Percentiles rank a stretch among this genome's conserved stretches.
These are phyloP conservation scores for Globisporangium radiosum DNA, from an alignment of 352 stramenopile species.

Conservation along the genomic window DNA sequence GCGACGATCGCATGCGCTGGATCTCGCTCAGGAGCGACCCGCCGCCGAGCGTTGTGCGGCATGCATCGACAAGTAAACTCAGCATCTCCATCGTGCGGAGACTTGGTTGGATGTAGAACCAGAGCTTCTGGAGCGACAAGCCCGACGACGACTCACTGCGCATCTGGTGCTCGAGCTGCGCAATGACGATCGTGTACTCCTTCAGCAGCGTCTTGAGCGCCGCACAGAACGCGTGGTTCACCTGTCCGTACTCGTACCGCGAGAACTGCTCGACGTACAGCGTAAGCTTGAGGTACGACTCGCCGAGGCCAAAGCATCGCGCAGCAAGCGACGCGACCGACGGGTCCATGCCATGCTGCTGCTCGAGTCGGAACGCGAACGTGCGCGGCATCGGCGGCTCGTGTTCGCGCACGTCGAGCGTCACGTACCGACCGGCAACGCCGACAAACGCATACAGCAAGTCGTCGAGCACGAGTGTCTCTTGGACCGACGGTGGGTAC, in stretches of 20 bases:
- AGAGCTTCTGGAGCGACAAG: slow-evolving; percentile 89
- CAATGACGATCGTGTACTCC: slow-evolving; percentile 92
- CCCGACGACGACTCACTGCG: not conserved
- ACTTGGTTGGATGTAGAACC: slow-evolving; percentile 89
- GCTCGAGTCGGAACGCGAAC: slow-evolving; percentile 59
- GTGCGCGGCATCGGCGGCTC: slow-evolving; percentile 8
- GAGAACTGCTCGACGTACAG: slow-evolving; percentile 80
- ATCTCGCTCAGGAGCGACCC: slow-evolving; percentile 90
- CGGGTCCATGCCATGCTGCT: slow-evolving; percentile 77
- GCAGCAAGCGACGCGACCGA: slow-evolving; percentile 65
- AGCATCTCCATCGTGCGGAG: slow-evolving; percentile 92
- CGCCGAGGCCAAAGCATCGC: slow-evolving; percentile 60
- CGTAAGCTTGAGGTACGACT: slow-evolving; percentile 72
- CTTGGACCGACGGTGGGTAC: slow-evolving; percentile 69
- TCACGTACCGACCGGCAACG: slow-evolving; percentile 80
- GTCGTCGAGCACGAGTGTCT: slow-evolving; percentile 80
- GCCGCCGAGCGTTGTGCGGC: slow-evolving; percentile 71
- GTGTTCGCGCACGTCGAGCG: slow-evolving; percentile 27
- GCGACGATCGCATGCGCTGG: slow-evolving; percentile 71
- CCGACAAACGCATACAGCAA: slow-evolving; percentile 76
- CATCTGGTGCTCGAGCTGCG: slow-evolving; percentile 84
- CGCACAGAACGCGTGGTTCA: slow-evolving; percentile 92
- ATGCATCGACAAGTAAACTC: slow-evolving; percentile 70
- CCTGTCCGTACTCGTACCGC: slow-evolving; percentile 89
- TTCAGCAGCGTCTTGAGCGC: slow-evolving; percentile 88